Conservation (phyloP, 2,329 filamentous ascomycete genomes). For the Cladophialophora bantiana region DNA sequence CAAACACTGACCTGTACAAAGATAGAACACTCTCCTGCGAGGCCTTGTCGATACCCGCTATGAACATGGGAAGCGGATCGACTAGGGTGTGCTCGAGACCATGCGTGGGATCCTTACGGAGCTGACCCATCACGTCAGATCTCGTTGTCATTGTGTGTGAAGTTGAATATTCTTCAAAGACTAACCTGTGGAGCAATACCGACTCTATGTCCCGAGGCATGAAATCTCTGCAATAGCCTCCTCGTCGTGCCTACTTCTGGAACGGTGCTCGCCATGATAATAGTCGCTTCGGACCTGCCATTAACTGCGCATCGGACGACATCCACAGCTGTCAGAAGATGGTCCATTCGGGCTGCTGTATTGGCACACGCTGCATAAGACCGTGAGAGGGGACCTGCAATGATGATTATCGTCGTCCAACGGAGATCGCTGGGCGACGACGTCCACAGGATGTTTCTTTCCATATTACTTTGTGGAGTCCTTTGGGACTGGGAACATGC, state of each 20-base stretch:
- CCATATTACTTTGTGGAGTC: not conserved
- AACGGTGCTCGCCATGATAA: conserved; percentile 11
- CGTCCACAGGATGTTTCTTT: conserved; percentile 1
- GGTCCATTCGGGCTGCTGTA: not conserved
- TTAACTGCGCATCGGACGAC: not conserved
- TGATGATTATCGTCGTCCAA: not conserved
- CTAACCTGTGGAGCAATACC: conserved; percentile 6
- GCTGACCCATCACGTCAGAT: too few relatives aligned
- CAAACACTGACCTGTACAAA: too few relatives aligned
- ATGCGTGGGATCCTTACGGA: too few relatives aligned
- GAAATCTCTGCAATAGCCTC: not conserved
- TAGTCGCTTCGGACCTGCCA: not conserved
- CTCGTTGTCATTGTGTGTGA: too few relatives aligned
- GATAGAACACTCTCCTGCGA: too few relatives aligned
- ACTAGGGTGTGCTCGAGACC: too few relatives aligned
- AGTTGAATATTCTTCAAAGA: not conserved
- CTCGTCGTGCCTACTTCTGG: not conserved
- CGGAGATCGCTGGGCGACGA: not conserved
- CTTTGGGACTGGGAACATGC: not conserved
- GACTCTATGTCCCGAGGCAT: conserved; percentile 1
- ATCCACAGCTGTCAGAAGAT: not conserved
- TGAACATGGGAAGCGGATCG: too few relatives aligned
- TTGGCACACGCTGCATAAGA: not conserved
- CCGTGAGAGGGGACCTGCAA: not conserved
- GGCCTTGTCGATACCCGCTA: too few relatives aligned